Conservation (phyloP, 192 early-diverging fungal species). For the Umbelopsis ramanniana region DNA sequence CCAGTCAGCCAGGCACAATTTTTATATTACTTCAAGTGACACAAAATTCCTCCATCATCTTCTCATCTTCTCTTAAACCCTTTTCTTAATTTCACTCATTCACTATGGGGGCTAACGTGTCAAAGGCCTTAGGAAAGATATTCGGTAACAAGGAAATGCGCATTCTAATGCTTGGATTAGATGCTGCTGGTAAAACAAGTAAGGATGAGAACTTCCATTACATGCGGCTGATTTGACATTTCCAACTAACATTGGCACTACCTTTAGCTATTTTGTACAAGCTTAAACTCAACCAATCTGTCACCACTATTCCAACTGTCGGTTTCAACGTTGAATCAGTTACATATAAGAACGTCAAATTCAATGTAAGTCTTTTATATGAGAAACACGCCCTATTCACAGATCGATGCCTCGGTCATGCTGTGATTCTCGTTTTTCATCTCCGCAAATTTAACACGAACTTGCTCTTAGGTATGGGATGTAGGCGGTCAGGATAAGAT, state of each 20-base stretch:
- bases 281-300: slow-evolving; percentile 97
- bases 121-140: slow-evolving; percentile 72
- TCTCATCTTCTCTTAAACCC: slow-evolving; percentile 3
- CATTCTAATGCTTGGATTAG: slow-evolving; percentile 93
- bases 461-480: slow-evolving; percentile 52
- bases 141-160: slow-evolving; percentile 97
- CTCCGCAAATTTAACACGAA: no score
- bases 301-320: slow-evolving; percentile 98
- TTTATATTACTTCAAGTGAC: slow-evolving; percentile 11
- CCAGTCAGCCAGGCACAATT: slow-evolving; percentile 12
- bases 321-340: slow-evolving; percentile 91
- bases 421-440: no score
- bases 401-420: neutral
- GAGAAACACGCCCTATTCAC: neutral
- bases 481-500: slow-evolving; percentile 94
- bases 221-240: slow-evolving; percentile 10
- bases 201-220: slow-evolving; percentile 2
- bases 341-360: slow-evolving; percentile 75
- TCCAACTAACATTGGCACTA: no score
- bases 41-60: slow-evolving; percentile 18
- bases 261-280: slow-evolving; percentile 91
- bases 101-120: slow-evolving; percentile 82
- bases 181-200: slow-evolving; percentile 94
- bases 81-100: slow-evolving; percentile 1
- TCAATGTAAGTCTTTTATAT: slow-evolving; percentile 28